phyloP scores from a whole-genome alignment of 495 filamentous ascomycete species.

The Acidiella bohemica region DNA sequence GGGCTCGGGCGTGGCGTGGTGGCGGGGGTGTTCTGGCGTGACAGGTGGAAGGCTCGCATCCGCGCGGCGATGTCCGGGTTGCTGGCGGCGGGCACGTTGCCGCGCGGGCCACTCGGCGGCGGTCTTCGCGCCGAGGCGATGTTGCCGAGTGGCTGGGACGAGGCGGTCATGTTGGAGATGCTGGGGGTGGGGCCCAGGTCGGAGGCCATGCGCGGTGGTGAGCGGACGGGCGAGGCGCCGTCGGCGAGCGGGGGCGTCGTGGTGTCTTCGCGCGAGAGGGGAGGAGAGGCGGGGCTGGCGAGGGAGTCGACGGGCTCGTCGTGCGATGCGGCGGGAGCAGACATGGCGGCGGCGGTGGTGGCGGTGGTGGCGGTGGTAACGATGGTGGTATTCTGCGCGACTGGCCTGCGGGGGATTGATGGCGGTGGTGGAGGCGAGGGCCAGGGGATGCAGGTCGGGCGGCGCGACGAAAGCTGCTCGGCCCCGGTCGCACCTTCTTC shows the following conservation, averaged over 20 bases:
- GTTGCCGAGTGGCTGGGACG: slow-evolving; percentile 68
- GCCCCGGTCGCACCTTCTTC: no score
- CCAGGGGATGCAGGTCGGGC: no score
- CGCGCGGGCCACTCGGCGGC: neutral
- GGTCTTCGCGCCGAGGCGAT: slow-evolving; percentile 63
- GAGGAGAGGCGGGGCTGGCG: slow-evolving; percentile 12
- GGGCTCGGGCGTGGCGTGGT: neutral
- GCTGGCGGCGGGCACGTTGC: neutral
- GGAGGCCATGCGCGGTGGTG: slow-evolving; percentile 7
- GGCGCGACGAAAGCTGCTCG: no score
- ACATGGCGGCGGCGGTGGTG: no score
- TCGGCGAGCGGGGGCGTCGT: slow-evolving; percentile 2
- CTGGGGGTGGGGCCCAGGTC: slow-evolving; percentile 5
- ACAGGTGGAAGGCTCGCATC: slow-evolving; percentile 26
- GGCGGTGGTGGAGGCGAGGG: no score
- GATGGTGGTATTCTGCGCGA: no score
- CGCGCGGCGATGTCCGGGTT: slow-evolving; percentile 18
- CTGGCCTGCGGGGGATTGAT: no score
- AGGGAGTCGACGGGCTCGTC: slow-evolving; percentile 11
- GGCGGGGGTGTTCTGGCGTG: slow-evolving; percentile 23
- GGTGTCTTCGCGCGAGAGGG: slow-evolving; percentile 6
- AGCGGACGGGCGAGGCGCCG: neutral
- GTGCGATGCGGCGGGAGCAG: slow-evolving; percentile 5
- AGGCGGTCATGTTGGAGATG: slow-evolving; percentile 44
- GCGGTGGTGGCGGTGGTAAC: no score